These are phyloP conservation scores for Chaetothyriales sp. DNA, from an alignment of 2,329 filamentous ascomycete genomes.

Conservation along the genomic window DNA sequence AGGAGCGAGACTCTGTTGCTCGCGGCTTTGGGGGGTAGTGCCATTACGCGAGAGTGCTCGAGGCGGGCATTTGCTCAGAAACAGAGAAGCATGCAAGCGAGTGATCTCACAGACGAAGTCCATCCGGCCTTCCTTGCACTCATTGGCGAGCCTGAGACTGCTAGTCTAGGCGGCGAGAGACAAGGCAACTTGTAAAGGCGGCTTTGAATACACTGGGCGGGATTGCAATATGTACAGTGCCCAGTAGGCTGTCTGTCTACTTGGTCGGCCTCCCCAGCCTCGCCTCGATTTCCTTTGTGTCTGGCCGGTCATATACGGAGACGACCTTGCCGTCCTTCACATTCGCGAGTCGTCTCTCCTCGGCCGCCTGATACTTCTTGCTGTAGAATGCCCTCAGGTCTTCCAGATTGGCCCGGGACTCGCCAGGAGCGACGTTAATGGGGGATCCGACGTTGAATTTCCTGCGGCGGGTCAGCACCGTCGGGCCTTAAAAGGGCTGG, in stretches of 20 bases:
- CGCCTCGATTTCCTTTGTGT: neutral
- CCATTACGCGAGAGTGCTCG: conserved; percentile 82
- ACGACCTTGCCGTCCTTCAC: conserved; percentile 30
- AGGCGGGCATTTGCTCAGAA: conserved; percentile 72
- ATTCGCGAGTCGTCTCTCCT: conserved; percentile 41
- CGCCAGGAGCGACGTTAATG: conserved; percentile 51
- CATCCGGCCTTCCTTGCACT: conserved; percentile 66
- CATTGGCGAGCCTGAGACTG: conserved; percentile 54
- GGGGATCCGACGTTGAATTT: conserved; percentile 50
- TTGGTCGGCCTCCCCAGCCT: neutral
- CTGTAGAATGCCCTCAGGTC: conserved; percentile 38
- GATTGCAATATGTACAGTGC: neutral
- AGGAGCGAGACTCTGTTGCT: conserved; percentile 51
- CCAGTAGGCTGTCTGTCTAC: neutral
- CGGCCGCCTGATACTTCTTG: conserved; percentile 41
- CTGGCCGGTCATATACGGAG: conserved; percentile 30
- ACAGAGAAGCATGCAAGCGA: conserved; percentile 79
- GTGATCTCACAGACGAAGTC: conserved; percentile 83
- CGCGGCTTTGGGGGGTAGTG: conserved; percentile 73
- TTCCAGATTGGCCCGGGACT: conserved; percentile 20
- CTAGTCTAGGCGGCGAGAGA: neutral
- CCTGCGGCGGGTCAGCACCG: conserved; percentile 26
- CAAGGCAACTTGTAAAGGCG: neutral
- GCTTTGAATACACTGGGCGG: neutral
- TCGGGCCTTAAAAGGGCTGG: neutral